These are phyloP conservation scores for Mortierella sp. DNA, from an alignment of 371 early-diverging fungal species.

Conservation along the genomic window DNA sequence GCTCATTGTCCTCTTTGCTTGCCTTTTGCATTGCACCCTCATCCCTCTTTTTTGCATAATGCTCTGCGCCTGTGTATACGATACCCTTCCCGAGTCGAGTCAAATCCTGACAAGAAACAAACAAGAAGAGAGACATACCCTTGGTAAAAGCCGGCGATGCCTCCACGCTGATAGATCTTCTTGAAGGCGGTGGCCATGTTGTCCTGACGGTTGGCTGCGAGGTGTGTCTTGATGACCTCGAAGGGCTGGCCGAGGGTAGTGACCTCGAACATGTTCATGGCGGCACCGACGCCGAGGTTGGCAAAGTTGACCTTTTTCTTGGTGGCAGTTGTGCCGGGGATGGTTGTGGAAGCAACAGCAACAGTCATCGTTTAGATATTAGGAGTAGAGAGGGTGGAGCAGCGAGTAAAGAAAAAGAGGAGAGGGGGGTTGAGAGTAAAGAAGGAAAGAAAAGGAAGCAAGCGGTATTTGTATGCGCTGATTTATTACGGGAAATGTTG, in stretches of 20 bases:
- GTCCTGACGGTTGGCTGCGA: slow-evolving; percentile 89
- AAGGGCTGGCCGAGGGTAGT: slow-evolving; percentile 93
- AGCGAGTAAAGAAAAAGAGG: slow-evolving; percentile 5
- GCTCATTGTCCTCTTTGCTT: background rate
- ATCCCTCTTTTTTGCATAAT: background rate
- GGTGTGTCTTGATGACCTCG: slow-evolving; percentile 91
- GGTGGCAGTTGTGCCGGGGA: slow-evolving; percentile 22
- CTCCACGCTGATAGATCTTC: slow-evolving; percentile 84
- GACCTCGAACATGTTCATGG: slow-evolving; percentile 85
- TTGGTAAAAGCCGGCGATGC: slow-evolving; percentile 86
- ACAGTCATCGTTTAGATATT: slow-evolving; percentile 29
- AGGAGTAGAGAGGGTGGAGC: background rate
- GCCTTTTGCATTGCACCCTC: background rate
- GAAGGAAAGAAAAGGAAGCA: background rate
- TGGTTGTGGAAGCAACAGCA: slow-evolving; percentile 19
- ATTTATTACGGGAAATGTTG: background rate
- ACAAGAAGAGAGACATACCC: slow-evolving; percentile 56
- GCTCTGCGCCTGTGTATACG: background rate
- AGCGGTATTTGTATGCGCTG: slow-evolving; percentile 6
- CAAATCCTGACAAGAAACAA: background rate
- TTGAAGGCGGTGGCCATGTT: slow-evolving; percentile 71
- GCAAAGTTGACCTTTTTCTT: slow-evolving; percentile 58
- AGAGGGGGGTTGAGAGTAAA: background rate
- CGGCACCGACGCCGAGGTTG: slow-evolving; percentile 57
- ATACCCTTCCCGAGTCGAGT: background rate